Evolutionary conservation across 495 filamentous ascomycete species (phyloP).

Genomic region (Lophiotrema nucula): DNA sequence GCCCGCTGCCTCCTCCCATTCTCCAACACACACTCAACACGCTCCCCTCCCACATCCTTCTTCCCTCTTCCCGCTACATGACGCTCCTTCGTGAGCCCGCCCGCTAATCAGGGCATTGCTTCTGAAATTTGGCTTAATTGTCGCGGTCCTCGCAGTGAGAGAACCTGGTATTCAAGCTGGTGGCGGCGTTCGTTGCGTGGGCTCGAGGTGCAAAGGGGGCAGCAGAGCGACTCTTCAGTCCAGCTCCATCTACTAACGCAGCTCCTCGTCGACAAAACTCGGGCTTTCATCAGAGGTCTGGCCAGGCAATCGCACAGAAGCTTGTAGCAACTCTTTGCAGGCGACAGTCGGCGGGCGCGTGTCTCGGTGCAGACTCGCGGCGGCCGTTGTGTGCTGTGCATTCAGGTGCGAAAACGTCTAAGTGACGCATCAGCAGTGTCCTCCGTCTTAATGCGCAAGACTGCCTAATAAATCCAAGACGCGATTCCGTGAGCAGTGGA

Average conservation of each 20-base stretch:
- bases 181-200: constrained; percentile 7
- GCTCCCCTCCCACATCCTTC: constrained; percentile 4
- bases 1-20: constrained; percentile 16
- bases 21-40: constrained; percentile 23
- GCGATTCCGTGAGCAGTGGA: constrained; percentile 6
- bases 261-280: constrained; percentile 12
- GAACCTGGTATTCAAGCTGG: constrained; percentile 6
- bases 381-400: constrained; percentile 3
- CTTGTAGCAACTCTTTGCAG: constrained; percentile 13
- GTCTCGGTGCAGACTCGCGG: not conserved
- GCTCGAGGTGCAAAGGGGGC: constrained; percentile 6
- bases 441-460: constrained; percentile 6
- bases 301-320: constrained; percentile 12
- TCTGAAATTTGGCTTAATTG: constrained; percentile 10
- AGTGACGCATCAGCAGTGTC: constrained; percentile 27
- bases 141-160: constrained; percentile 16
- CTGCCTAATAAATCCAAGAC: constrained; percentile 1
- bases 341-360: not conserved
- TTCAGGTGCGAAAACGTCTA: constrained; percentile 24
- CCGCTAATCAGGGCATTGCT: constrained; percentile 23
- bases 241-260: constrained; percentile 18
- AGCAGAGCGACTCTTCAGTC: constrained; percentile 19
- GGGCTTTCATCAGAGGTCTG: constrained; percentile 5
- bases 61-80: constrained; percentile 16
- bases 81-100: constrained; percentile 25